These are phyloP conservation scores for Paramecium sexaurelia DNA, from an alignment of 73 alveolate species.

Conservation along the genomic window DNA sequence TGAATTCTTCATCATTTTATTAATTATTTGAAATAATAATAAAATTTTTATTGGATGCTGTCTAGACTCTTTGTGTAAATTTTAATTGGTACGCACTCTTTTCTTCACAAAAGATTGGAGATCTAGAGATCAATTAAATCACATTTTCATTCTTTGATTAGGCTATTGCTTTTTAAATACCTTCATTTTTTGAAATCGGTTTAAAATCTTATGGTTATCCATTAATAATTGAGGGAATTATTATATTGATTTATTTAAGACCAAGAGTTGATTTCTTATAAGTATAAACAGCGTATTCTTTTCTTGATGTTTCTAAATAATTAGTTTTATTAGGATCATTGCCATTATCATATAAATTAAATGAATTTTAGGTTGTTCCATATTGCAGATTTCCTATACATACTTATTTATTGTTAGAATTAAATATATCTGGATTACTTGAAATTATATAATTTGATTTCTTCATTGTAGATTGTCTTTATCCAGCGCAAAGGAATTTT, in stretches of 20 bases:
- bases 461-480: neutral
- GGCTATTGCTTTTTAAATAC: neutral
- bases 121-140: neutral
- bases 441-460: neutral
- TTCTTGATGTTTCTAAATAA: neutral
- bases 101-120: neutral
- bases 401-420: neutral
- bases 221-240: neutral
- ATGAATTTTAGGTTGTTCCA: neutral
- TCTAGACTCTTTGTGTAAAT: neutral
- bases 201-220: neutral
- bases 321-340: neutral
- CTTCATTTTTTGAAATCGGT: neutral
- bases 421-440: neutral
- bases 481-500: neutral
- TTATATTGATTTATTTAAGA: neutral
- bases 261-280: neutral
- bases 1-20: neutral
- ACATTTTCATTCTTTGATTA: neutral
- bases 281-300: neutral
- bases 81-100: neutral
- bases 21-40: neutral
- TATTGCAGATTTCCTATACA: neutral
- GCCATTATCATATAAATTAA: neutral
- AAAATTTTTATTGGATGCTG: neutral